phyloP scores from a whole-genome alignment of 345 rosid species.

The Populus pruinosa region DNA sequence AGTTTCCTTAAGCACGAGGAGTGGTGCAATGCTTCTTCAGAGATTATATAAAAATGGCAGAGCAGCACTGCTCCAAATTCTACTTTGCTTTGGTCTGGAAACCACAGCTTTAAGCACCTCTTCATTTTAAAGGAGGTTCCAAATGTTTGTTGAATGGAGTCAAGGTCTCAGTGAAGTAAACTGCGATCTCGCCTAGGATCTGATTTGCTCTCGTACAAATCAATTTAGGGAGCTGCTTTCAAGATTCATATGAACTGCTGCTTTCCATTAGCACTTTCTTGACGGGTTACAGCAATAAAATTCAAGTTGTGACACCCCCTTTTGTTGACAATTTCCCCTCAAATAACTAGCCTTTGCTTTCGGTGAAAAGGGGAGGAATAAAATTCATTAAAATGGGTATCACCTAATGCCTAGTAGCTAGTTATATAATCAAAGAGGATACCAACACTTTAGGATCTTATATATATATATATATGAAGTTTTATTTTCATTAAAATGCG shows the following conservation, averaged over 20 bases:
- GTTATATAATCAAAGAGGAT: no score
- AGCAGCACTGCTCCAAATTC: background rate
- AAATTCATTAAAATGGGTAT: background rate
- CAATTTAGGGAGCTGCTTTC: background rate
- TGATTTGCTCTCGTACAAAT: background rate
- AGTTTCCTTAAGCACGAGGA: background rate
- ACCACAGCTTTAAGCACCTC: background rate
- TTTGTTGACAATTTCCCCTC: background rate
- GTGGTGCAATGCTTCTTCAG: background rate
- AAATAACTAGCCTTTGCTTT: background rate
- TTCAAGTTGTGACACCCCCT: background rate
- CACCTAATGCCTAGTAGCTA: no score
- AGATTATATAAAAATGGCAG: background rate
- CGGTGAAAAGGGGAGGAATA: background rate
- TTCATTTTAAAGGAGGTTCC: background rate
- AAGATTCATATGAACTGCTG: background rate
- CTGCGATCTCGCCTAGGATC: background rate
- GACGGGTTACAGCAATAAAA: background rate
- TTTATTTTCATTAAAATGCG: no score
- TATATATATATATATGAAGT: no score
- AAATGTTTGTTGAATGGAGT: background rate
- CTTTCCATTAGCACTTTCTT: constrained; percentile 4
- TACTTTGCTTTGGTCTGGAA: constrained; percentile 5
- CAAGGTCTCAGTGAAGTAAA: background rate
- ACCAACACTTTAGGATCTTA: no score